A percentile compares a stretch with the other conserved stretches of the same genome.
These are phyloP conservation scores for Raffaelea deltoideospora DNA, from an alignment of 2,329 filamentous ascomycete genomes.

Conservation along the genomic window DNA sequence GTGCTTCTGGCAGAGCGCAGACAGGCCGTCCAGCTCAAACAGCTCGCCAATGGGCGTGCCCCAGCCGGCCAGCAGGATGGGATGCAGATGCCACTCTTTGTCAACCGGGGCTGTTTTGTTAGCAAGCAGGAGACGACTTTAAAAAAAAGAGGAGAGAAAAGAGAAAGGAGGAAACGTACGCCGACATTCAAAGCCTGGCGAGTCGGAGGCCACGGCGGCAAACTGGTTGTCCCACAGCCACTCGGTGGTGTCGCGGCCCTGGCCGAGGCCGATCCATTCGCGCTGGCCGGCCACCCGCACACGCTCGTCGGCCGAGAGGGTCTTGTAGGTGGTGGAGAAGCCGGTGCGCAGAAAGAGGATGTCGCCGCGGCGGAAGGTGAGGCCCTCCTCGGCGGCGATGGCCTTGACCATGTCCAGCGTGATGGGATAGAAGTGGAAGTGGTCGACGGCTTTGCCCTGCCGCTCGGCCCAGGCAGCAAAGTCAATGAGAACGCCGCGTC, in stretches of 20 bases:
- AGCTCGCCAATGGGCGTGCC: conserved; percentile 22
- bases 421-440: conserved; percentile 26
- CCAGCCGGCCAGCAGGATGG: conserved; percentile 8
- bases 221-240: conserved; percentile 46
- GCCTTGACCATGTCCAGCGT: conserved; percentile 24
- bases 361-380: conserved; percentile 31
- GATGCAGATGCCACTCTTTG: conserved; percentile 8
- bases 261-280: no score
- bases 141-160: no score
- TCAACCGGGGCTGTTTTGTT: no score
- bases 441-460: conserved; percentile 14
- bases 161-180: no score
- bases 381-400: conserved; percentile 26
- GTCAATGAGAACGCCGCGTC: conserved; percentile 35
- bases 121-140: no score
- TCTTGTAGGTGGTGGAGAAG: conserved; percentile 26
- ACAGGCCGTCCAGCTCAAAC: conserved; percentile 25
- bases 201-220: conserved; percentile 39
- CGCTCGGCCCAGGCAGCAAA: conserved; percentile 29
- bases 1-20: conserved; percentile 12
- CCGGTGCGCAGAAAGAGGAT: conserved; percentile 41
- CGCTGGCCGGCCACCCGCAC: conserved; percentile 11
- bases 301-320: background rate
- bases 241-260: no score
- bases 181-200: conserved; percentile 32